Percentiles rank a stretch among this genome's conserved stretches.
Conservation (phyloP, 441 rosid species). For the Gossypium trilobum region DNA sequence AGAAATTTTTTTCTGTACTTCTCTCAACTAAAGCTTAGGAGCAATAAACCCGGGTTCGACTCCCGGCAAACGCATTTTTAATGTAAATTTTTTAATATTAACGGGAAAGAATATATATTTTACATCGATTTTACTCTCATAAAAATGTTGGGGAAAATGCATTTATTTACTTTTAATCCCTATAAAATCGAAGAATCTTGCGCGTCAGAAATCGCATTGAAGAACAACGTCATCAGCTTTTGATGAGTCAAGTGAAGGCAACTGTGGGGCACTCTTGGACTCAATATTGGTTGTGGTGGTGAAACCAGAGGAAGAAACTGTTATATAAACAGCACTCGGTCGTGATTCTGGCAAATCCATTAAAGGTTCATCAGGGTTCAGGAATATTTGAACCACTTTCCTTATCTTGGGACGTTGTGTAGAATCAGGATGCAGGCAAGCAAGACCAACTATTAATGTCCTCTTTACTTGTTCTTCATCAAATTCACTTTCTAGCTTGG, state of each 20-base stretch:
- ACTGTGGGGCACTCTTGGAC: not conserved
- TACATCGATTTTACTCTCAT: not conserved
- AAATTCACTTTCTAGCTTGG: constrained; percentile 12
- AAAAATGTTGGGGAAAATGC: not conserved
- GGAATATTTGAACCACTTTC: constrained; percentile 28
- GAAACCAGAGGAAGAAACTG: constrained; percentile 19
- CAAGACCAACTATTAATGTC: constrained; percentile 25
- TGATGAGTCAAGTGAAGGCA: not conserved
- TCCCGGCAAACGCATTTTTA: constrained; percentile 53
- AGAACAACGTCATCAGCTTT: not conserved
- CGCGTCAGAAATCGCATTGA: not conserved
- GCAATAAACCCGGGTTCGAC: constrained; percentile 77
- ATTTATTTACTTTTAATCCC: not conserved
- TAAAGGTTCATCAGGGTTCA: constrained; percentile 25
- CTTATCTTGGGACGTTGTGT: constrained; percentile 24
- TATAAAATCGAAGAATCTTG: not conserved
- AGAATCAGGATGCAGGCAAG: constrained; percentile 26
- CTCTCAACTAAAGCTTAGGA: not conserved
- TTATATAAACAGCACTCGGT: constrained; percentile 18
- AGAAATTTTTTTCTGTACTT: no score
- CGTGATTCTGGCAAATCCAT: constrained; percentile 25
- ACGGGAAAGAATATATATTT: no score
- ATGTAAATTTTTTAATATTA: no score
- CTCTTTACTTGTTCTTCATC: constrained; percentile 28
- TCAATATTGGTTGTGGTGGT: constrained; percentile 5